Evolutionary conservation across 1,284 basidiomycete species (phyloP).

Genomic region (Pholiota adiposa): DNA sequence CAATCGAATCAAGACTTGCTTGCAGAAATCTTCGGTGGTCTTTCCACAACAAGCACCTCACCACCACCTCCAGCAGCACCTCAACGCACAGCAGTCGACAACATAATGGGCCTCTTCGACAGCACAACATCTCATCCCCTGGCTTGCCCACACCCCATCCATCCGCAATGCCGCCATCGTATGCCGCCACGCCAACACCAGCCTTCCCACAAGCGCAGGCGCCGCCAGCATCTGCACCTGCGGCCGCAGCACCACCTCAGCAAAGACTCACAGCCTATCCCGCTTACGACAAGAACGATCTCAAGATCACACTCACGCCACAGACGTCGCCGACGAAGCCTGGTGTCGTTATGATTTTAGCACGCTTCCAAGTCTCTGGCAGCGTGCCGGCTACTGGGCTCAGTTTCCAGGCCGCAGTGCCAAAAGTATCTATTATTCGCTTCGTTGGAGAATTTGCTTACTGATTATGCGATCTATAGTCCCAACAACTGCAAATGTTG

Average conservation of each 20-base stretch:
- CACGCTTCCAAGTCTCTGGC: constrained; percentile 81
- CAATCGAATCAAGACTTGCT: constrained; percentile 90
- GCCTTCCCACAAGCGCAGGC: constrained; percentile 42
- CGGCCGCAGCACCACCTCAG: constrained; percentile 42
- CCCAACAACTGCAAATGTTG: constrained; percentile 97
- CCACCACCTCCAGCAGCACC: constrained; percentile 43
- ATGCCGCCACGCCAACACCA: constrained; percentile 38
- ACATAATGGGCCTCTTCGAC: constrained; percentile 92
- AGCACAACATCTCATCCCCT: constrained; percentile 44
- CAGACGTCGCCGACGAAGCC: constrained; percentile 79
- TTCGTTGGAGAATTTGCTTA: not conserved
- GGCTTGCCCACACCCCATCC: constrained; percentile 34
- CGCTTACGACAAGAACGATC: constrained; percentile 91
- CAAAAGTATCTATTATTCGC: constrained; percentile 67
- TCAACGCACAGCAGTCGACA: constrained; percentile 71
- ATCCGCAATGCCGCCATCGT: constrained; percentile 36
- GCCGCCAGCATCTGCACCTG: constrained; percentile 28
- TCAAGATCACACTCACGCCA: constrained; percentile 90
- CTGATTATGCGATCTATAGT: constrained; percentile 49
- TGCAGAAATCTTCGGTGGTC: constrained; percentile 88
- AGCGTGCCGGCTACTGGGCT: constrained; percentile 59
- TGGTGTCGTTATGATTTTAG: constrained; percentile 89
- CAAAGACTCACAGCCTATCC: constrained; percentile 74
- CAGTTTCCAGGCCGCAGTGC: constrained; percentile 98
- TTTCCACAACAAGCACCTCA: constrained; percentile 45